phyloP scores from a whole-genome alignment of 208 protist species.

The Trypanosoma theileri region DNA sequence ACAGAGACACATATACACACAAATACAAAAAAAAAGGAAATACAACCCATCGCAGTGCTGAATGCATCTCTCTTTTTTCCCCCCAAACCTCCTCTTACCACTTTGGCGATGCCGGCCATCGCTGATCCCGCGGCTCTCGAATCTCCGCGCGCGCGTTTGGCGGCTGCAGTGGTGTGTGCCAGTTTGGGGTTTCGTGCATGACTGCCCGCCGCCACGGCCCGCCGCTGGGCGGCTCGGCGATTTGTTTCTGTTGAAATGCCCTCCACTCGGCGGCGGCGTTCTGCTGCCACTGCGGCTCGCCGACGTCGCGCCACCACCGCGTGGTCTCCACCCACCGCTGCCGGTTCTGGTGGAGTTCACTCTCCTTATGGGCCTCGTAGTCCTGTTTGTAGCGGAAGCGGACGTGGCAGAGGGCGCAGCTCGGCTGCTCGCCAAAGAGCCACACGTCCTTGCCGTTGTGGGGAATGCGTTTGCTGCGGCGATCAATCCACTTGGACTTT shows the following conservation, averaged over 20 bases:
- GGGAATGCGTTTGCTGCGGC: constrained; percentile 74
- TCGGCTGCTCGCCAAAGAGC: constrained; percentile 85
- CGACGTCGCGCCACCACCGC: constrained; percentile 78
- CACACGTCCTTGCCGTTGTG: constrained; percentile 88
- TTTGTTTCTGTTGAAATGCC: constrained; percentile 57
- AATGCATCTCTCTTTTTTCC: too few species aligned
- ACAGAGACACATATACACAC: too few species aligned
- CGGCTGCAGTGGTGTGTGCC: constrained; percentile 70
- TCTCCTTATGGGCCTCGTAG: constrained; percentile 90
- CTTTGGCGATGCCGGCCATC: constrained; percentile 89
- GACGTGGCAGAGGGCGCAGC: constrained; percentile 86
- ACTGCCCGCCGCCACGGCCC: constrained; percentile 46
- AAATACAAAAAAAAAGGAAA: not conserved
- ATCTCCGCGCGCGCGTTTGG: constrained; percentile 66
- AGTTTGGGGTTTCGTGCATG: constrained; percentile 67
- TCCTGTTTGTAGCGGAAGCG: constrained; percentile 91
- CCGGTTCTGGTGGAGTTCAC: constrained; percentile 82
- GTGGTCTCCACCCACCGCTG: constrained; percentile 87
- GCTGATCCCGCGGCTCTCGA: constrained; percentile 85
- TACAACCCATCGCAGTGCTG: not conserved
- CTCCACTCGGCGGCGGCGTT: constrained; percentile 55
- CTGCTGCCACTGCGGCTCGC: constrained; percentile 64
- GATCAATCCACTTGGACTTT: constrained; percentile 89
- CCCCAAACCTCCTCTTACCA: constrained; percentile 45
- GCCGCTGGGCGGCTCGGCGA: too few species aligned